Base-by-base conservation (phyloP, 1,284 basidiomycete genomes). In the Cryptococcus depauperatus region DNA sequence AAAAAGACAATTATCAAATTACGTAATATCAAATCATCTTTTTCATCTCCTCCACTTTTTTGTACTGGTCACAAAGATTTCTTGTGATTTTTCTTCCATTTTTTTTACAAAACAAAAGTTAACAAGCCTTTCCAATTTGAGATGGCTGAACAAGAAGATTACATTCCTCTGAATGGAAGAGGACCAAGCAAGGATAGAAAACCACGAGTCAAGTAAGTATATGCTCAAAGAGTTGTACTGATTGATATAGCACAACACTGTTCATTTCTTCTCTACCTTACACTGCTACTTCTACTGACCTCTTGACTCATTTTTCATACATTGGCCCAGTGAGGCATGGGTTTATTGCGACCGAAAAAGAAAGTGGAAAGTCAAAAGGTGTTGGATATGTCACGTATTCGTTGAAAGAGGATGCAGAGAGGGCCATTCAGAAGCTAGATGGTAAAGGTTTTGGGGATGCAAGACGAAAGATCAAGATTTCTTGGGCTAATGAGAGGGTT, bases 371-470 rank as follows among this genome's bases (percentile, higher is more conserved):
- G 25, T 92, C 89, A 4, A 96, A 96, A 67, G 95, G 93, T 56
- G 90, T 97, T n/a, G 93, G 93, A 51, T 98, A 97, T 68, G 89
- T 97, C 50, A 84, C 89, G 0, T 98, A 92, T 70, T 82, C 91
- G 1, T 77, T 90, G 52, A 79, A 77, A 45, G 86, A 95, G 59
- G 95, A 98, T 72, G 95, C 92, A 3, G 78, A 85, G 62, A 70
- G 76, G 39, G 84, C 85, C 2, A 77, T 84, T 47, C 76, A 80
- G 33, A 70, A 71, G 50, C 55, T 71, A 52, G 77, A 78, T 43
- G 68, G 66, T 69, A 64, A 79, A 78, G 51, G 79, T 76, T 66
- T 71, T 53, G 68, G 73, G 42, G 67, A 59, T 46, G 67, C 81
- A 38, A 82, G 81, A 5, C 75, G 88, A 48, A 79, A 74, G 55